Evolutionary conservation across 106 monocot species (phyloP).

Genomic region (Gastrodia elata): DNA sequence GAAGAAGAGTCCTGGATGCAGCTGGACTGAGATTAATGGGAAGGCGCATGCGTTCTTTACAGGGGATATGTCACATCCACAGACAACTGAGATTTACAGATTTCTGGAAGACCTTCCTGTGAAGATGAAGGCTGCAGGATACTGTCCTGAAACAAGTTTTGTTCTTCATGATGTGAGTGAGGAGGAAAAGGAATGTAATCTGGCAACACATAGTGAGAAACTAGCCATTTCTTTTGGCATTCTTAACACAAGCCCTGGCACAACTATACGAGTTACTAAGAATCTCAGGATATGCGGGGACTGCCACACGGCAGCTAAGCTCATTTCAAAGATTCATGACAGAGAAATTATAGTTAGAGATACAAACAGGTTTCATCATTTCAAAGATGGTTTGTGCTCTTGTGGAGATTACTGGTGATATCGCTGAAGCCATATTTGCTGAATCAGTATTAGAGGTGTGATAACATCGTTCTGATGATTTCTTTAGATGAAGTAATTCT

Average conservation of each 20-base stretch:
- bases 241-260: conserved; percentile 20
- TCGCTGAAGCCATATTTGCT: background rate
- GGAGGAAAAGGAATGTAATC: conserved; percentile 26
- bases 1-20: conserved; percentile 43
- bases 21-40: conserved; percentile 54
- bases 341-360: conserved; percentile 43
- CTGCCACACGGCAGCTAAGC: conserved; percentile 27
- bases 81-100: conserved; percentile 30
- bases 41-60: conserved; percentile 33
- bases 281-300: conserved; percentile 31
- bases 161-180: conserved; percentile 36
- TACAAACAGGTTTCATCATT: conserved; percentile 34
- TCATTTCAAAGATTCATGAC: conserved; percentile 24
- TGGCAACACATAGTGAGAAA: conserved; percentile 38
- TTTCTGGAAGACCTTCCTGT: conserved; percentile 49
- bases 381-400: conserved; percentile 39
- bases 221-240: conserved; percentile 38
- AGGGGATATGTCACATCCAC: conserved; percentile 35
- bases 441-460: background rate
- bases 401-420: conserved; percentile 48
- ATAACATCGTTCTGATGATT: background rate
- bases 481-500: background rate
- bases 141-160: conserved; percentile 27
- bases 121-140: conserved; percentile 40
- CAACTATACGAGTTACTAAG: conserved; percentile 28